A percentile compares a stretch with the other conserved stretches of the same genome.
These are phyloP conservation scores for Boletus speciosus DNA, from an alignment of 768 basidiomycete genomes.

Conservation along the genomic window DNA sequence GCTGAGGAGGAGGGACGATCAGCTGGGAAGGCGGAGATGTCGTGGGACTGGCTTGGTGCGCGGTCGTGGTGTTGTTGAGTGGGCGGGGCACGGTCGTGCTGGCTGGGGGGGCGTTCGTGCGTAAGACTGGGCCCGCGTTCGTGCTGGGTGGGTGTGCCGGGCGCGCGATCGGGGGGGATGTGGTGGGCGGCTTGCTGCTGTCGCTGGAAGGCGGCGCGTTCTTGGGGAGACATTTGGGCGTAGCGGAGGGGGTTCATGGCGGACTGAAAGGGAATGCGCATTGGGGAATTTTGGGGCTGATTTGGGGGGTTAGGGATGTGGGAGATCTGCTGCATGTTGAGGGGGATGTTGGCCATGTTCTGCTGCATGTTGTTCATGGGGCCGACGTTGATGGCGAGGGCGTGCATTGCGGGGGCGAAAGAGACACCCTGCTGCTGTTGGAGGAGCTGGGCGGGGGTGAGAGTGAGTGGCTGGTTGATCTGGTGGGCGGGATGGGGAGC, in stretches of 20 bases:
- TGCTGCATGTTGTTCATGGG: not conserved
- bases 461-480: slow-evolving; percentile 20
- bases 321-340: slow-evolving; percentile 20
- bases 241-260: slow-evolving; percentile 24
- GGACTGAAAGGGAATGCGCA: slow-evolving; percentile 19
- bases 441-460: slow-evolving; percentile 37
- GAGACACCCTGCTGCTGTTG: slow-evolving; percentile 32
- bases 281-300: slow-evolving; percentile 21
- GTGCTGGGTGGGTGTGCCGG: slow-evolving; percentile 18
- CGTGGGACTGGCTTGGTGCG: slow-evolving; percentile 22
- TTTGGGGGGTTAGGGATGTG: slow-evolving; percentile 19
- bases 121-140: slow-evolving; percentile 21
- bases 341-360: slow-evolving; percentile 2
- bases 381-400: not conserved
- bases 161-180: slow-evolving; percentile 14
- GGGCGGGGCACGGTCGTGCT: slow-evolving; percentile 17
- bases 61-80: slow-evolving; percentile 25
- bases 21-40: slow-evolving; percentile 12
- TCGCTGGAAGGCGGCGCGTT: slow-evolving; percentile 28
- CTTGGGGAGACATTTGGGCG: slow-evolving; percentile 27
- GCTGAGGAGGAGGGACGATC: slow-evolving; percentile 29
- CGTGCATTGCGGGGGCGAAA: slow-evolving; percentile 6
- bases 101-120: slow-evolving; percentile 25
- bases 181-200: slow-evolving; percentile 25
- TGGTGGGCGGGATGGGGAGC: slow-evolving; percentile 9